Conservation (phyloP, 805 yeast species). For the Saturnispora quitensis region DNA sequence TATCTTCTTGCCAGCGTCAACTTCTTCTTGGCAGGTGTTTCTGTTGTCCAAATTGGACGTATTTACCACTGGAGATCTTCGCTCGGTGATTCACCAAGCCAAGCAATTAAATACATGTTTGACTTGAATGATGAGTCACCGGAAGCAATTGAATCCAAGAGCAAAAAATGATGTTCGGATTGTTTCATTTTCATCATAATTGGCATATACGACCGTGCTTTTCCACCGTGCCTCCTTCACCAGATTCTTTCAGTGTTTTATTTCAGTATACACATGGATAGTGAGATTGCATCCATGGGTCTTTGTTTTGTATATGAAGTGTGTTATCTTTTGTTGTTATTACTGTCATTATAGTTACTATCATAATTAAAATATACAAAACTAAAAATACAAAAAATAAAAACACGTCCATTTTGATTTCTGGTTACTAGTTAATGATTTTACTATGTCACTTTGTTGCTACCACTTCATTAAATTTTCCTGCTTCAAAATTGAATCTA, state of each 20-base stretch:
- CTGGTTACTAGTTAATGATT: not conserved
- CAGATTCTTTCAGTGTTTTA: not conserved
- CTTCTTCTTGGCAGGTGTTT: slow-evolving; percentile 86
- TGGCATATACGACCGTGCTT: not conserved
- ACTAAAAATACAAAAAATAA: not conserved
- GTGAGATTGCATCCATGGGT: not conserved
- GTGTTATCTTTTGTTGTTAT: not conserved
- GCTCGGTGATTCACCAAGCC: slow-evolving; percentile 53
- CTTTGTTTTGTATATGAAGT: not conserved
- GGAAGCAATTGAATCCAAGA: not conserved
- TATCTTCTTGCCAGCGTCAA: slow-evolving; percentile 83
- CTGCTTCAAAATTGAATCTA: slow-evolving; percentile 22
- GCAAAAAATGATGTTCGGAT: not conserved
- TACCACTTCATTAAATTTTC: slow-evolving; percentile 17
- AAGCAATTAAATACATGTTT: slow-evolving; percentile 50
- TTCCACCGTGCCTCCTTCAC: not conserved
- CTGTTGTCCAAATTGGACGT: slow-evolving; percentile 74
- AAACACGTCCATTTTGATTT: not conserved
- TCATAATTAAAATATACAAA: slow-evolving; percentile 3
- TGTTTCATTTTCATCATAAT: not conserved
- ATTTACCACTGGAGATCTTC: slow-evolving; percentile 54
- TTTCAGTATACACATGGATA: not conserved
- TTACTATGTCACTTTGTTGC: not conserved
- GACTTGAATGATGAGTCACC: slow-evolving; percentile 31
- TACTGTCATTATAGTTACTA: not conserved